A percentile compares a stretch with the other conserved stretches of the same genome.
Evolutionary conservation across 768 basidiomycete genomes (phyloP).

Genomic region (Mycena floridula): DNA sequence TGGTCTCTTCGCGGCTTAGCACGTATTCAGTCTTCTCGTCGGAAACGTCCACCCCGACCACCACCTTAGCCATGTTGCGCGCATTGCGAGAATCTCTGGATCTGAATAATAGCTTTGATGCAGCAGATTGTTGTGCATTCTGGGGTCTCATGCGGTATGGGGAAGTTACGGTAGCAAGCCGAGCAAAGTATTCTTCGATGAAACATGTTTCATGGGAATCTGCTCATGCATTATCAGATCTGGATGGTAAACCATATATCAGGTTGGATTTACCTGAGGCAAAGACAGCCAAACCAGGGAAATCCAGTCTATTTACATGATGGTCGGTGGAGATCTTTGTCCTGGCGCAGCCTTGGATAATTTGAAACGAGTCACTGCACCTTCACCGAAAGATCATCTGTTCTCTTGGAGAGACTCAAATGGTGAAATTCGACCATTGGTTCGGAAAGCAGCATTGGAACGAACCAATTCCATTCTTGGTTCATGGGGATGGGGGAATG

Average conservation of each 20-base stretch:
- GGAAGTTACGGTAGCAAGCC: slow-evolving; percentile 23
- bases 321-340: slow-evolving; percentile 17
- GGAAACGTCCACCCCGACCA: slow-evolving; percentile 18
- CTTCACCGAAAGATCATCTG: neutral
- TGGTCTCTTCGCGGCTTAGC: slow-evolving; percentile 24
- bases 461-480: slow-evolving; percentile 13
- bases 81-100: slow-evolving; percentile 15
- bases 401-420: neutral
- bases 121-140: slow-evolving; percentile 33
- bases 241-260: slow-evolving; percentile 19
- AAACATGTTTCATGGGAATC: slow-evolving; percentile 20
- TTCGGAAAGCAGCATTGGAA: slow-evolving; percentile 8
- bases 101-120: slow-evolving; percentile 27
- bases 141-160: slow-evolving; percentile 34
- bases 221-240: slow-evolving; percentile 15
- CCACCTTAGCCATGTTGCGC: slow-evolving; percentile 26
- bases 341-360: slow-evolving; percentile 25
- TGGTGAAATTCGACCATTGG: slow-evolving; percentile 9
- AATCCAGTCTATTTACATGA: slow-evolving; percentile 22
- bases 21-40: slow-evolving; percentile 11
- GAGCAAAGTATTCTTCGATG: slow-evolving; percentile 10
- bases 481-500: slow-evolving; percentile 11
- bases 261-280: slow-evolving; percentile 25
- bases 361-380: slow-evolving; percentile 11
- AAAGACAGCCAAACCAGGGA: slow-evolving; percentile 30